Base-by-base conservation (phyloP, 2,329 filamentous ascomycete species). In the Claviceps cyperi region DNA sequence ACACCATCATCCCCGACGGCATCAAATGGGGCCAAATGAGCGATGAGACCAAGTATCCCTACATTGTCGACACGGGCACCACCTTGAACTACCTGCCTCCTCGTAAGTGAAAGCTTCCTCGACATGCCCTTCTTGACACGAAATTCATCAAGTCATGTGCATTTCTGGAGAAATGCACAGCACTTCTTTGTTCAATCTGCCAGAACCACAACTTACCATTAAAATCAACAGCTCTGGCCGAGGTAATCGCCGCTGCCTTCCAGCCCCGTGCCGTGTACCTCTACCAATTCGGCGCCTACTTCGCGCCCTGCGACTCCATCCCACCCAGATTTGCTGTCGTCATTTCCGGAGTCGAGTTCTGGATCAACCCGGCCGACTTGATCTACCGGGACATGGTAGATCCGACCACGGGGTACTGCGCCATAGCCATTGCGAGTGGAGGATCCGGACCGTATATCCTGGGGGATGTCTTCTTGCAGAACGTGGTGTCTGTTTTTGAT, bases 1-100 rank as follows among this genome's bases (percentile, higher is more conserved):
- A 77, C 56, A 76, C 74, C 17, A 68, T 77, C 50, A 62, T 76
- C 46, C 70, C 71, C 0, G 71, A 74, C 50, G 74, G 72, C 3
- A 63, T 75, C 52, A 60, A 61, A 52, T 75, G 66, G 57, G 73
- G 66, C 22, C 61, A 64, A 40, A 69, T 63, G 4, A 67, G 62
- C 2, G 68, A 71, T 52, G 62, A 57, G 17, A 67, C 62, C 36
- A 71, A 68, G 56, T 71, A 69, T 49, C 71, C 71, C 4, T 74
- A 70, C 56, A 73, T 77, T 48, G 62, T 77, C 47, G 74, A 77
- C 59, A 75, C 70, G 15, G 72, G 72, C 35, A 76, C 74, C 1
- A 73, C 74, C 0, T 65, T 75, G 57, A 71, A 70, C 53, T 72
- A 74, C 53, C 59, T 77, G 1, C 74, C 74, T 11, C 68, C 69